These are phyloP conservation scores for Pyronema omphalodes DNA, from an alignment of 495 filamentous ascomycete genomes.

Conservation along the genomic window DNA sequence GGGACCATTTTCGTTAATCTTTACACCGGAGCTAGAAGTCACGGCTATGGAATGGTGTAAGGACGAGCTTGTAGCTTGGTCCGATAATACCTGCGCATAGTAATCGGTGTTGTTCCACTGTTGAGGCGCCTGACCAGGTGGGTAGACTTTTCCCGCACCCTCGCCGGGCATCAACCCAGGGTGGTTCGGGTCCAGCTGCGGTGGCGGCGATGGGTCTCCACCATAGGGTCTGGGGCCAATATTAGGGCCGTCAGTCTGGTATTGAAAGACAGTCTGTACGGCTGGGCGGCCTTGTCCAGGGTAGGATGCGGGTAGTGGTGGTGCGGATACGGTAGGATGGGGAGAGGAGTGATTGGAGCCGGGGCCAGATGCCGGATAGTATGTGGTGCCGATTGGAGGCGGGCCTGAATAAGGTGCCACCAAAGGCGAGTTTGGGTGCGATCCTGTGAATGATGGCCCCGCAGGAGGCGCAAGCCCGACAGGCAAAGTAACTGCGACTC, in stretches of 20 bases:
- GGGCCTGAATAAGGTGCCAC: no score
- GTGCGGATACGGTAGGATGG: no score
- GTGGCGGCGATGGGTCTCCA: neutral
- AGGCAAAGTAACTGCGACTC: no score
- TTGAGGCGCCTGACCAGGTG: slow-evolving; percentile 15
- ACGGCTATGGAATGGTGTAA: neutral
- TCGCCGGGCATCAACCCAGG: slow-evolving; percentile 10
- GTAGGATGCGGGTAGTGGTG: no score
- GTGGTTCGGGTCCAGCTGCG: slow-evolving; percentile 3
- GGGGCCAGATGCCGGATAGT: no score
- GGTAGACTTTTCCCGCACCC: slow-evolving; percentile 15
- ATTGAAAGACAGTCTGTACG: neutral
- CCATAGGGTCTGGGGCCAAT: neutral
- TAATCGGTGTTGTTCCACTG: slow-evolving; percentile 21
- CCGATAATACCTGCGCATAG: slow-evolving; percentile 11
- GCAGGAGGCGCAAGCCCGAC: no score
- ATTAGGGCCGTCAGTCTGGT: neutral
- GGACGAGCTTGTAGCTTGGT: neutral
- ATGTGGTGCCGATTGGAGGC: no score
- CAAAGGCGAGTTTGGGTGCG: no score
- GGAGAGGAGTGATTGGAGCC: no score
- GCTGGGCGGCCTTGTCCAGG: neutral
- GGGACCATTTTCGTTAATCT: no score
- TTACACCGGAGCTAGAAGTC: neutral
- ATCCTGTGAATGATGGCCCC: no score